Evolutionary conservation across 2,329 filamentous ascomycete species (phyloP).

Genomic region (Colletotrichum agaves): DNA sequence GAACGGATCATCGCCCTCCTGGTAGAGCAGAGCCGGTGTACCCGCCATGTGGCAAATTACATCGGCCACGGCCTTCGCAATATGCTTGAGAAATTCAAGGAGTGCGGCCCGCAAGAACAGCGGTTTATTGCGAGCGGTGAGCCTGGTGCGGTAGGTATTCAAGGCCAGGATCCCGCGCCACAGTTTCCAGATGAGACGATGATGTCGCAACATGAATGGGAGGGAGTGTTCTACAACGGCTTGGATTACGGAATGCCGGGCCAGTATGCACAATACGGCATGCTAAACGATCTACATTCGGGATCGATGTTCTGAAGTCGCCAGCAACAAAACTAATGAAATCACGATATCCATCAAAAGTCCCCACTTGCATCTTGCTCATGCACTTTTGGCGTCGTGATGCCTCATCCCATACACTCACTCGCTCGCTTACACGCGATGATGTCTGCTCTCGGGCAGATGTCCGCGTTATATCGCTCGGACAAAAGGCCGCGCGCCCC

Average conservation of each 20-base stretch:
- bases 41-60: slow-evolving; percentile 45
- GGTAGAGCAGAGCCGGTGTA: slow-evolving; percentile 40
- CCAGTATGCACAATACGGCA: slow-evolving; percentile 41
- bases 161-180: slow-evolving; percentile 1
- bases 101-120: slow-evolving; percentile 34
- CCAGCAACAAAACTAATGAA: background rate
- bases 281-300: slow-evolving; percentile 43
- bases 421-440: background rate
- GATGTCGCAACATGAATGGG: slow-evolving; percentile 37
- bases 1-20: slow-evolving; percentile 42
- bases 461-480: slow-evolving; percentile 14
- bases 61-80: slow-evolving; percentile 44
- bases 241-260: slow-evolving; percentile 37
- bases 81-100: slow-evolving; percentile 46
- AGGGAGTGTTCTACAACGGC: slow-evolving; percentile 43
- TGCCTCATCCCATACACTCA: background rate
- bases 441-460: slow-evolving; percentile 2
- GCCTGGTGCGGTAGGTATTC: background rate
- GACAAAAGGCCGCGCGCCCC: slow-evolving; percentile 12
- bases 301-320: slow-evolving; percentile 30
- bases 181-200: slow-evolving; percentile 17
- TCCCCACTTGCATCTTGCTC: slow-evolving; percentile 1
- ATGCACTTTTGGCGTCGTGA: slow-evolving; percentile 10
- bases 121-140: background rate
- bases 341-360: background rate